Percentiles rank a stretch among this genome's conserved stretches.
phyloP scores from a whole-genome alignment of 805 yeast species.

The Yarrowia bubula region DNA sequence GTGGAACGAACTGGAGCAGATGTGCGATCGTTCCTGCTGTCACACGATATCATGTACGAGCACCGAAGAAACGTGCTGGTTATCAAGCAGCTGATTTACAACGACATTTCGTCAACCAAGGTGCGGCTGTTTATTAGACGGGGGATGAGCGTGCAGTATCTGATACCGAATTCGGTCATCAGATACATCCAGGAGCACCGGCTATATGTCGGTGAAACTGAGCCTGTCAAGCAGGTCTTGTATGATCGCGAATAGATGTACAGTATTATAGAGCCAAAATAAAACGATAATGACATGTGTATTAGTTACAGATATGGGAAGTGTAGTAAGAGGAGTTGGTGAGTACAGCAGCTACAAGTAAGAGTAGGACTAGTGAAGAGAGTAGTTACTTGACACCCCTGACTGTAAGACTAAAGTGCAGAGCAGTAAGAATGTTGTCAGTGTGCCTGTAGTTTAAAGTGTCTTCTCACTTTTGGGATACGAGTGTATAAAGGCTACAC shows the following conservation, averaged over 20 bases:
- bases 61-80: constrained; percentile 89
- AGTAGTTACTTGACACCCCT: no score
- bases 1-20: constrained; percentile 97
- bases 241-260: constrained; percentile 34
- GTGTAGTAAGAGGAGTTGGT: no score
- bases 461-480: no score
- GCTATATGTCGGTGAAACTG: constrained; percentile 78
- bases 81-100: constrained; percentile 92
- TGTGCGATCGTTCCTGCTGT: constrained; percentile 83
- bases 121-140: constrained; percentile 88
- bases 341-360: no score
- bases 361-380: no score
- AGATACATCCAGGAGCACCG: constrained; percentile 92
- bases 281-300: no score
- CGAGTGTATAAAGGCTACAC: no score
- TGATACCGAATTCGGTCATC: constrained; percentile 90
- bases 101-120: constrained; percentile 93
- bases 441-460: no score
- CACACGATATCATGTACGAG: constrained; percentile 97
- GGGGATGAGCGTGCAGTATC: constrained; percentile 94
- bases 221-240: constrained; percentile 87
- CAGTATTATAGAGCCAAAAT: background rate
- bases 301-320: no score
- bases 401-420: no score
- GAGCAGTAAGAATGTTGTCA: no score